These are phyloP conservation scores for Misopates orontium DNA, from an alignment of 257 asterid genomes.

Conservation along the genomic window DNA sequence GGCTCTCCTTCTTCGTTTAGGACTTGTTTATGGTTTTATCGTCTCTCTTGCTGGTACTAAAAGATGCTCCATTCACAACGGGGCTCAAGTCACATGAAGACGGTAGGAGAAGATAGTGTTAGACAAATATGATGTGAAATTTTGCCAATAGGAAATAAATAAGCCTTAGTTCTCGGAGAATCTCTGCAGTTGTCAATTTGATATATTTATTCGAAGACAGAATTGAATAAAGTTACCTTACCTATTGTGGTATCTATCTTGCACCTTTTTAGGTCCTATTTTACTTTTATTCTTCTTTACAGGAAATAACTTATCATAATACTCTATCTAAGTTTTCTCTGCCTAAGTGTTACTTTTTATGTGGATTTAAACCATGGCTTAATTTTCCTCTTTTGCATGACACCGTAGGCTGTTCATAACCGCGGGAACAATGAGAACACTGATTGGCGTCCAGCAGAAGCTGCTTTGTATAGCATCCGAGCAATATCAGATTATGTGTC, in stretches of 20 bases:
- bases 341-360: slow-evolving; percentile 18
- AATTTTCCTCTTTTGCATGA: slow-evolving; percentile 26
- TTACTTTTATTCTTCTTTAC: neutral
- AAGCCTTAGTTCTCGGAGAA: neutral
- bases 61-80: slow-evolving; percentile 18
- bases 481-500: slow-evolving; percentile 93
- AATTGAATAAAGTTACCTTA: neutral
- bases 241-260: slow-evolving; percentile 2
- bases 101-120: neutral
- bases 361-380: slow-evolving; percentile 20
- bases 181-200: slow-evolving; percentile 1
- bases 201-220: slow-evolving; percentile 3
- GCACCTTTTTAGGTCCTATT: neutral
- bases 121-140: slow-evolving; percentile 4
- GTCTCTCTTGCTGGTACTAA: neutral
- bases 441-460: slow-evolving; percentile 97
- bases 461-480: slow-evolving; percentile 87
- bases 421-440: slow-evolving; percentile 46
- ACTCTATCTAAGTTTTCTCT: slow-evolving; percentile 13
- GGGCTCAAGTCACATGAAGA: slow-evolving; percentile 17
- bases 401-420: slow-evolving; percentile 59
- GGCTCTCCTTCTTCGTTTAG: slow-evolving; percentile 8
- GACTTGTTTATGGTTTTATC: neutral
- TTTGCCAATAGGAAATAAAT: neutral
- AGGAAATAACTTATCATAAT: slow-evolving; percentile 9